Conservation (phyloP, 2,329 filamentous ascomycete genomes). For the Byssoonygena ceratinophila region DNA sequence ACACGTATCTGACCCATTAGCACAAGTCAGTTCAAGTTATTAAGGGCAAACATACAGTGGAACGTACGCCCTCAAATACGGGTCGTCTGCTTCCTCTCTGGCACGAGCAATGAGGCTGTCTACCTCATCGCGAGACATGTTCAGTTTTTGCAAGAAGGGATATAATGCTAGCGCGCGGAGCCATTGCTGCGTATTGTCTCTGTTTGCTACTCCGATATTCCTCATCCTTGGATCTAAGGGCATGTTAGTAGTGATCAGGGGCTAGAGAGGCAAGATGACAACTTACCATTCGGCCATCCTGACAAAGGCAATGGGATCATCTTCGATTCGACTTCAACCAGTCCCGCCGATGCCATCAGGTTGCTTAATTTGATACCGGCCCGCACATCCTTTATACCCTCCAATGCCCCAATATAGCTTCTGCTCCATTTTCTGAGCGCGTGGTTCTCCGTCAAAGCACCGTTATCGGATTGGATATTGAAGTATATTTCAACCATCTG, state of each 20-base stretch:
- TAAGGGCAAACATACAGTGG: slow-evolving; percentile 30
- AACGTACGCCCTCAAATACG: slow-evolving; percentile 36
- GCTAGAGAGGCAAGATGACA: not conserved
- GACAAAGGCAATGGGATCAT: slow-evolving; percentile 60
- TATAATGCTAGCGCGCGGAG: slow-evolving; percentile 36
- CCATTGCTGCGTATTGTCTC: slow-evolving; percentile 29
- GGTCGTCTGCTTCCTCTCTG: slow-evolving; percentile 30
- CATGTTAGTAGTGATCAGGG: slow-evolving; percentile 18
- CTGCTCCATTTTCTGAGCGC: slow-evolving; percentile 58
- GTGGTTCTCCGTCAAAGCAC: slow-evolving; percentile 58
- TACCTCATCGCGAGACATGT: slow-evolving; percentile 34
- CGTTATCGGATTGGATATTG: slow-evolving; percentile 77
- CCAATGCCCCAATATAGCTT: slow-evolving; percentile 51
- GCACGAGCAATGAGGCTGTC: slow-evolving; percentile 30
- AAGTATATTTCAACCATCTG: slow-evolving; percentile 83
- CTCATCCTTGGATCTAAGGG: slow-evolving; percentile 33
- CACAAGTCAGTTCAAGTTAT: not conserved
- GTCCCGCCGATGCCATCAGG: slow-evolving; percentile 52
- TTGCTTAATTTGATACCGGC: slow-evolving; percentile 50
- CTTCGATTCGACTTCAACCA: slow-evolving; percentile 55
- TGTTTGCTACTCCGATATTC: slow-evolving; percentile 34
- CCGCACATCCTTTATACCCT: slow-evolving; percentile 56
- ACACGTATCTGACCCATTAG: slow-evolving; percentile 32
- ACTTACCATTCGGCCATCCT: slow-evolving; percentile 56
- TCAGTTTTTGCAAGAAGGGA: slow-evolving; percentile 35